Conservation (phyloP, 441 rosid genomes). For the Eruca vesicaria region DNA sequence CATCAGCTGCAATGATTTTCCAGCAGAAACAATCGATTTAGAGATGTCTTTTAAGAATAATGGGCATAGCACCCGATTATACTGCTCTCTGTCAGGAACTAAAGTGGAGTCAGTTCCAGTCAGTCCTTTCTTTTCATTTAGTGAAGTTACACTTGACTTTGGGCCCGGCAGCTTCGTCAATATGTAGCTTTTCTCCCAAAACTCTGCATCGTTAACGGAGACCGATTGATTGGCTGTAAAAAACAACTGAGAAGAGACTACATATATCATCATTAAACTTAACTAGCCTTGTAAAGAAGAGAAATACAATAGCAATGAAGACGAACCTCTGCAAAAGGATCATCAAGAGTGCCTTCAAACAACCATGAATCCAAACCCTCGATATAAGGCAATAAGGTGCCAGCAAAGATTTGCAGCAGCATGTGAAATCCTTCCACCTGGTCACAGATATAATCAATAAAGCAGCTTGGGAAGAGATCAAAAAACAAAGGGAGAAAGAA, state of each 20-base stretch:
- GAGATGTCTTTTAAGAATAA: constrained; percentile 69
- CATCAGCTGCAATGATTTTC: constrained; percentile 91
- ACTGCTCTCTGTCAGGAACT: constrained; percentile 49
- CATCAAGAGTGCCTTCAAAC: constrained; percentile 83
- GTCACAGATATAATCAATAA: constrained; percentile 31
- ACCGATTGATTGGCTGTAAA: constrained; percentile 65
- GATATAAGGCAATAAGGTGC: constrained; percentile 71
- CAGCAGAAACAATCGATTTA: constrained; percentile 85
- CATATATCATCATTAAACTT: no score
- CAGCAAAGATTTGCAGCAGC: constrained; percentile 79
- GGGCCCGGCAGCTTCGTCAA: constrained; percentile 42
- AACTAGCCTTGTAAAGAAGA: constrained; percentile 15
- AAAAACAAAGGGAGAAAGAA: constrained; percentile 10
- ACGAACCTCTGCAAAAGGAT: constrained; percentile 90
- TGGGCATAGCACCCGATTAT: constrained; percentile 58
- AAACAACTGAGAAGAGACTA: constrained; percentile 65
- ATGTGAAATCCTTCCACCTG: constrained; percentile 84
- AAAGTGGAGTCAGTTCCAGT: constrained; percentile 42
- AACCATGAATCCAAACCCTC: constrained; percentile 90
- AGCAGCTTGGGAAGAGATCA: constrained; percentile 10
- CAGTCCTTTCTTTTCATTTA: constrained; percentile 47
- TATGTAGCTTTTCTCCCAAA: constrained; percentile 93
- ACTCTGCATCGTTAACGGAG: constrained; percentile 77
- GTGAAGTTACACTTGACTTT: constrained; percentile 41
- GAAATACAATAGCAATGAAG: constrained; percentile 13